phyloP scores from a whole-genome alignment of 441 rosid genomes.

The Melastoma candidum region DNA sequence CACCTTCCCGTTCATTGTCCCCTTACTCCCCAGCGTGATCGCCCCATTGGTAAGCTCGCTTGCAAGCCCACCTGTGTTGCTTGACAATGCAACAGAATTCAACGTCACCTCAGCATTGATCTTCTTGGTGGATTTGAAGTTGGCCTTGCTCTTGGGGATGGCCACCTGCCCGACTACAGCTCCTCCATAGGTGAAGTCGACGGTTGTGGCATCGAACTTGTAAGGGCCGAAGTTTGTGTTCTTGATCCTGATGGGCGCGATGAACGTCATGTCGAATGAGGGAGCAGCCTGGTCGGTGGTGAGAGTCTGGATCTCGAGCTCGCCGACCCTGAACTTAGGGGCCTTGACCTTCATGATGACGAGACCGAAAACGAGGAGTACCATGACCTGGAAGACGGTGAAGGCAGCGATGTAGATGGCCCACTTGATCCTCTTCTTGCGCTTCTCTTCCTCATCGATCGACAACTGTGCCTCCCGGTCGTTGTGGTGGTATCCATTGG shows the following conservation, averaged over 20 bases:
- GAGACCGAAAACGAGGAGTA: constrained; percentile 14
- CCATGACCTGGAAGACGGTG: constrained; percentile 14
- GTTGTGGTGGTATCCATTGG: too few relatives aligned
- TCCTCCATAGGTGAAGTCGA: constrained; percentile 9
- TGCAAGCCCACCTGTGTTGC: neutral
- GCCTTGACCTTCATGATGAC: constrained; percentile 11
- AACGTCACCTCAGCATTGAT: constrained; percentile 1
- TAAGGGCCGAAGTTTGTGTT: constrained; percentile 17
- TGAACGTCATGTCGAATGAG: constrained; percentile 6
- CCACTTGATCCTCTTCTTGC: constrained; percentile 15
- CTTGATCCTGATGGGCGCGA: constrained; percentile 15
- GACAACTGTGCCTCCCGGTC: too few relatives aligned
- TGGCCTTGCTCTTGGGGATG: constrained; percentile 15
- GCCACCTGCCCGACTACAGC: neutral
- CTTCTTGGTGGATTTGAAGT: constrained; percentile 16
- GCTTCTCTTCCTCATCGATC: constrained; percentile 1
- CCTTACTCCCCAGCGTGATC: constrained; percentile 12
- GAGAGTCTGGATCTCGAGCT: constrained; percentile 1
- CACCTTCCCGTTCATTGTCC: constrained; percentile 15
- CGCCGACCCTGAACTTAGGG: constrained; percentile 15
- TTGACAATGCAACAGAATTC: neutral
- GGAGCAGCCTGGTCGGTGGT: constrained; percentile 4
- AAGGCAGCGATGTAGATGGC: constrained; percentile 10
- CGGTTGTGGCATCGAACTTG: constrained; percentile 11
- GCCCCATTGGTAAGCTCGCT: constrained; percentile 4